These are phyloP conservation scores for Eucalyptus paniculata DNA, from an alignment of 345 rosid species.

Conservation along the genomic window DNA sequence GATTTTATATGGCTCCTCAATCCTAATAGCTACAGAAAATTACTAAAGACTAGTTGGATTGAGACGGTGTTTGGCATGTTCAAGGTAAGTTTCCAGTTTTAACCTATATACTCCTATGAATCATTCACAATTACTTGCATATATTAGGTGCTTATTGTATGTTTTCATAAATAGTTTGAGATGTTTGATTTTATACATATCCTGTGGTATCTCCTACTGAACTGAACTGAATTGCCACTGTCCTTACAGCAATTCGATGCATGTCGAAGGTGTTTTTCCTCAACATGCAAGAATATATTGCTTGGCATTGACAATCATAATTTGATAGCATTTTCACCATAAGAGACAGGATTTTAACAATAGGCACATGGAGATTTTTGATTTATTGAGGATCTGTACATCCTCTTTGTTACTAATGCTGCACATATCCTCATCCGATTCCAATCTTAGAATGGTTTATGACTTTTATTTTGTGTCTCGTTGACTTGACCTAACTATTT, in stretches of 20 bases:
- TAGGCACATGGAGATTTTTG: neutral
- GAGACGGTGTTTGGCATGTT: slow-evolving; percentile 97
- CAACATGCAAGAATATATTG: neutral
- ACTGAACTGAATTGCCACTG: neutral
- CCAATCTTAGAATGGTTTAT: neutral
- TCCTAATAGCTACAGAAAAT: slow-evolving; percentile 62
- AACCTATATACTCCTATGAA: neutral
- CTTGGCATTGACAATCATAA: neutral
- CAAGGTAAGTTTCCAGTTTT: slow-evolving; percentile 31
- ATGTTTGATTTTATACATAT: neutral
- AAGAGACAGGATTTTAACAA: neutral
- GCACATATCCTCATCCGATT: neutral
- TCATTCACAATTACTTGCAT: neutral
- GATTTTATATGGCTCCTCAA: slow-evolving; percentile 97
- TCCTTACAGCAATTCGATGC: neutral
- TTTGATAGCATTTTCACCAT: neutral
- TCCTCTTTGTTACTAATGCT: neutral
- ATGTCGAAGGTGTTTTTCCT: neutral
- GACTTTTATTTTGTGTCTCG: neutral
- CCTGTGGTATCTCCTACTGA: neutral
- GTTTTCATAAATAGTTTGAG: neutral
- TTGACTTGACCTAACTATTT: neutral
- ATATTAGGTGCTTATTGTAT: neutral
- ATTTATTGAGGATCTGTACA: neutral
- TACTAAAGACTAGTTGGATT: slow-evolving; percentile 80